Evolutionary conservation across 1,284 basidiomycete species (phyloP).

Genomic region (Cryptococcus maquisensis): DNA sequence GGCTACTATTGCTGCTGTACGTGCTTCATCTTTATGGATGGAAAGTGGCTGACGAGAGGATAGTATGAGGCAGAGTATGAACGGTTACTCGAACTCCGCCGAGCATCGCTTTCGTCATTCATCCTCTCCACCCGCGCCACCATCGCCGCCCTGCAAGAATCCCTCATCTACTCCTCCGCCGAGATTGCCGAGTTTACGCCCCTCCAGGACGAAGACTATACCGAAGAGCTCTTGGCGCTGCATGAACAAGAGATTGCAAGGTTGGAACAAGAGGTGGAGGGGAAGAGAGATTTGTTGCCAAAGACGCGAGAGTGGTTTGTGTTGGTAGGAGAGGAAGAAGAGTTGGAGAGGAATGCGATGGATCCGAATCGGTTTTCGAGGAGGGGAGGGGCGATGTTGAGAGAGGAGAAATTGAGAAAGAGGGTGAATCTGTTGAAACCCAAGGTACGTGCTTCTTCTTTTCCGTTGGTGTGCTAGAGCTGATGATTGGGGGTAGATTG

Average conservation of each 20-base stretch:
- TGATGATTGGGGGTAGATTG: constrained; percentile 58
- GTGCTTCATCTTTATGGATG: constrained; percentile 6
- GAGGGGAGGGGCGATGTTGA: constrained; percentile 67
- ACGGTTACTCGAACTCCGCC: constrained; percentile 82
- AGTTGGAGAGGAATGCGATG: constrained; percentile 58
- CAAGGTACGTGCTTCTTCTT: constrained; percentile 57
- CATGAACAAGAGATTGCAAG: constrained; percentile 84
- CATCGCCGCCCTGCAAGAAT: constrained; percentile 78
- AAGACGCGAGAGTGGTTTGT: constrained; percentile 83
- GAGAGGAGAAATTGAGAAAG: constrained; percentile 97
- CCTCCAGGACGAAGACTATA: constrained; percentile 80
- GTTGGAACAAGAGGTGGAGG: constrained; percentile 72
- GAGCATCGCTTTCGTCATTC: constrained; percentile 81
- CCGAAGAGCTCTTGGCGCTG: constrained; percentile 77
- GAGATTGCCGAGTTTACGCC: constrained; percentile 76
- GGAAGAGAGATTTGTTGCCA: constrained; percentile 71
- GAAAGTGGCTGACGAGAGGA: background rate
- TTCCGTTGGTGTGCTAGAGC: background rate
- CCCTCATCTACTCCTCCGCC: constrained; percentile 76
- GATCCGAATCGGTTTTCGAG: constrained; percentile 47
- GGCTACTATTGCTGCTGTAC: constrained; percentile 39
- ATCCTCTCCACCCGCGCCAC: constrained; percentile 76
- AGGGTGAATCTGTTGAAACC: constrained; percentile 92
- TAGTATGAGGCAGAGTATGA: constrained; percentile 60
- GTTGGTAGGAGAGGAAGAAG: constrained; percentile 85